Base-by-base conservation (phyloP, 805 yeast genomes). In the Diddensiella santjacobensis region DNA sequence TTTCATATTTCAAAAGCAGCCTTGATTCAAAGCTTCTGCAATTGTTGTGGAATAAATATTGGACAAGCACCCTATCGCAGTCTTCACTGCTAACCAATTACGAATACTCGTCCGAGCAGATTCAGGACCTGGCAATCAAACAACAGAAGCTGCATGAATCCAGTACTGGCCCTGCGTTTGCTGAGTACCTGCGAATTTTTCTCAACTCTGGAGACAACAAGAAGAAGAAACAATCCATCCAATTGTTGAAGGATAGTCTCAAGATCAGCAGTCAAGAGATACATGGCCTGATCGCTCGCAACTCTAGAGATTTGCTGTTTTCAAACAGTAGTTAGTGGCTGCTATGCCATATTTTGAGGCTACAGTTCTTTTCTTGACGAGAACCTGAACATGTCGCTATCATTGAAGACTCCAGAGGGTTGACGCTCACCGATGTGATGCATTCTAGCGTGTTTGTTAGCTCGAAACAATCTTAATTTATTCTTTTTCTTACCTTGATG, bases 1-100 rank as follows among this genome's bases (percentile, higher is more conserved):
- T 87, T 35, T 75, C 78, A 42, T 72, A 84, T 6, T 84, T 81
- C 68, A 69, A 76, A 49, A 77, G 76, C 42, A 63, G 69, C 1
- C 54, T 70, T 3, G 93, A 86, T 58, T 66, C 67, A 19, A 62
- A 67, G 36, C 59, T 83, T 18, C 57, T 80, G 19, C 65, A 70
- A 36, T 56, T 69, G 29, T 49, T 79, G 18, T 70, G 74, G 69
- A 66, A 65, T 48, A 71, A 73, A 50, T 74, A 69, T 55, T 78
- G 81, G 81, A 66, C 69, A 30, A 63, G 67, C 15, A 68, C 72
- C 6, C 55, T 77, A 13, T 57, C 69, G 3, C 63, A 59, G 45
- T 58, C 64, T 2, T 51, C 65, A 11, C 45, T 60, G 37, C 40
- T 53, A 35, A 52, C 45, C 18, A 58, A 62, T 50, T 58, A 59